Evolutionary conservation across 2,329 filamentous ascomycete species (phyloP).

Genomic region (Daldinia sp.): DNA sequence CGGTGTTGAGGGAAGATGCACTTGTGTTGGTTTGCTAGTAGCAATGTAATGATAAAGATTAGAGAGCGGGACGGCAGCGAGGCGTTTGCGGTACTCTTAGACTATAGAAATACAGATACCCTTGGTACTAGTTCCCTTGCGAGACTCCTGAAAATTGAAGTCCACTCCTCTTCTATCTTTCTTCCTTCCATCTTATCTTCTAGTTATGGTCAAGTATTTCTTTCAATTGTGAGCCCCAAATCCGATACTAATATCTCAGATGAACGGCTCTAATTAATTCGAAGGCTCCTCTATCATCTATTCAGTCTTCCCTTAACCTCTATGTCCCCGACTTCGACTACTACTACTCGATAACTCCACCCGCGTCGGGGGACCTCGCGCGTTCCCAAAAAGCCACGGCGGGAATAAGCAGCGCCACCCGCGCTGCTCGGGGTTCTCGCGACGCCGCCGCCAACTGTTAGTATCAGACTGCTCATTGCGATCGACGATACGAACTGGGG

Average conservation of each 20-base stretch:
- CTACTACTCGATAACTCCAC: background rate
- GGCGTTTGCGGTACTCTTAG: background rate
- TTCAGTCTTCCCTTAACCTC: background rate
- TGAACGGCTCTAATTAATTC: background rate
- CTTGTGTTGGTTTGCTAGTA: background rate
- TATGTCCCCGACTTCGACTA: background rate
- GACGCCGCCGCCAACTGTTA: background rate
- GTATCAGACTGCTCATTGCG: background rate
- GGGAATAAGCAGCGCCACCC: background rate
- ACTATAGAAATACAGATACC: constrained; percentile 10
- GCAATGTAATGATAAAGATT: background rate
- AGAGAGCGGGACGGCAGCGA: background rate
- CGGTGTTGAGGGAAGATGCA: background rate
- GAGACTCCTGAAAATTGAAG: background rate
- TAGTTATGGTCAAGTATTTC: background rate
- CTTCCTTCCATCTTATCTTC: background rate
- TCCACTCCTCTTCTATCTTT: background rate
- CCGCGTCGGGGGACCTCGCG: background rate
- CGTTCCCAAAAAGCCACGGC: background rate
- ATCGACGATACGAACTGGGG: background rate
- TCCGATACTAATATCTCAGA: background rate
- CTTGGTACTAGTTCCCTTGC: background rate
- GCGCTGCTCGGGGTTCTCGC: background rate
- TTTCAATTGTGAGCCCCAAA: background rate
- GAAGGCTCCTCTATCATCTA: background rate